phyloP scores from a whole-genome alignment of 257 asterid species.

The Solanum ossicruentum region DNA sequence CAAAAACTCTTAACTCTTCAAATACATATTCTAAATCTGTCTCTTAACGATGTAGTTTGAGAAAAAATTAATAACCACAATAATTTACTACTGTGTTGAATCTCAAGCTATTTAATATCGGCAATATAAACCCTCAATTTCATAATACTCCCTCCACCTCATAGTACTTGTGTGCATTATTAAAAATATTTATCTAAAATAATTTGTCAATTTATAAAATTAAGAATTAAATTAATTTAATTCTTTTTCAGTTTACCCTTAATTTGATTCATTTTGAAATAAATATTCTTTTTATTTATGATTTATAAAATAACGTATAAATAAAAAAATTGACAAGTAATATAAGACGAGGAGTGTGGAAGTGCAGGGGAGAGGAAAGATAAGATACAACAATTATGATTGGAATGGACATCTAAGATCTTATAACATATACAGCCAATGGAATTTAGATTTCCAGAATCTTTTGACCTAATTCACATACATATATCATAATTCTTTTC shows the following conservation, averaged over 20 bases:
- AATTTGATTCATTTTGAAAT: not conserved
- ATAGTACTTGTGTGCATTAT: fast-evolving
- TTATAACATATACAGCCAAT: not conserved
- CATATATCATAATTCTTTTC: not conserved
- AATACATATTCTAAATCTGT: not conserved
- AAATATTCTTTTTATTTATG: not conserved
- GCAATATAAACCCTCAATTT: not conserved
- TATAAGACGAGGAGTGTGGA: not conserved
- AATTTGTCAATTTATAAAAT: not conserved
- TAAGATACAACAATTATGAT: not conserved
- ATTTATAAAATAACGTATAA: not conserved
- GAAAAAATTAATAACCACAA: not conserved
- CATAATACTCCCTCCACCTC: not conserved
- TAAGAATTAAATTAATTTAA: no score
- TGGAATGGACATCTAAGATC: not conserved
- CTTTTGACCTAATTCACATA: not conserved
- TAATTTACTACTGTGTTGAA: not conserved
- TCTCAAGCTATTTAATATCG: not conserved
- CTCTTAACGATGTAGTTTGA: not conserved
- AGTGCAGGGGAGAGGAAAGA: not conserved
- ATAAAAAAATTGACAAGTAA: no score
- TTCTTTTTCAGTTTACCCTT: not conserved
- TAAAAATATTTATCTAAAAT: not conserved
- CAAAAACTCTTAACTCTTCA: not conserved
- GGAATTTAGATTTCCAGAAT: not conserved